Evolutionary conservation across 140 eudicot genomes (phyloP).

Genomic region (Bidens hawaiensis): DNA sequence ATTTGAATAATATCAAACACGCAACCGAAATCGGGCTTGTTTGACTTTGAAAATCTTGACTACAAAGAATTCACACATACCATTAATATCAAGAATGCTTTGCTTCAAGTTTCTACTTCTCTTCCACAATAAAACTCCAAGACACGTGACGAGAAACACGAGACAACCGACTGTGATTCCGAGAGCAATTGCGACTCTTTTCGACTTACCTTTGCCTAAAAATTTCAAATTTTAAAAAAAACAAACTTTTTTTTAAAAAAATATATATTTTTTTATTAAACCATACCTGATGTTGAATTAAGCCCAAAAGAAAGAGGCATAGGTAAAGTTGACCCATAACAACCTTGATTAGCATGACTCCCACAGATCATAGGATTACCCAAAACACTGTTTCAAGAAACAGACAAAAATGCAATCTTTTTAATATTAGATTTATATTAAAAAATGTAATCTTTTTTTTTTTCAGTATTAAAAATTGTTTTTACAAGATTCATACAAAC

Average conservation of each 20-base stretch:
- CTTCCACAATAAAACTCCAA: constrained; percentile 51
- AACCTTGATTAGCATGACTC: constrained; percentile 55
- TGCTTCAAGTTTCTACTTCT: constrained; percentile 47
- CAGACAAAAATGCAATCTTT: constrained; percentile 3
- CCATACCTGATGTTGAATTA: constrained; percentile 53
- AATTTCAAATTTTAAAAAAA: not conserved
- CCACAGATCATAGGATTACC: constrained; percentile 81
- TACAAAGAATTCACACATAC: constrained; percentile 26
- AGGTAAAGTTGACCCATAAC: constrained; percentile 55
- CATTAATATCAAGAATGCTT: constrained; percentile 50
- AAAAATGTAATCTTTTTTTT: too few relatives aligned
- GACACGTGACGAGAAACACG: constrained; percentile 30
- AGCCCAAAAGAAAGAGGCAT: constrained; percentile 63
- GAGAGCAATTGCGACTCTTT: constrained; percentile 67
- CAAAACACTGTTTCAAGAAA: constrained; percentile 41
- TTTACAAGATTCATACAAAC: constrained; percentile 17
- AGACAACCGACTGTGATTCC: constrained; percentile 70
- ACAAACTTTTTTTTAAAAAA: constrained; percentile 4
- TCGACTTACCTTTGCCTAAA: constrained; percentile 58
- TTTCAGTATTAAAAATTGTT: not conserved
- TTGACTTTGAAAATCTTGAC: constrained; percentile 13
- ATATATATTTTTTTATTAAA: not conserved
- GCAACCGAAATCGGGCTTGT: not conserved
- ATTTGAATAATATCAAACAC: not conserved
- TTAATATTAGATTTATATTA: too few relatives aligned